Evolutionary conservation across 345 rosid genomes (phyloP), one percentile per base, ranked within the genome.

Genomic region (Arabidopsis arenosa): DNA sequence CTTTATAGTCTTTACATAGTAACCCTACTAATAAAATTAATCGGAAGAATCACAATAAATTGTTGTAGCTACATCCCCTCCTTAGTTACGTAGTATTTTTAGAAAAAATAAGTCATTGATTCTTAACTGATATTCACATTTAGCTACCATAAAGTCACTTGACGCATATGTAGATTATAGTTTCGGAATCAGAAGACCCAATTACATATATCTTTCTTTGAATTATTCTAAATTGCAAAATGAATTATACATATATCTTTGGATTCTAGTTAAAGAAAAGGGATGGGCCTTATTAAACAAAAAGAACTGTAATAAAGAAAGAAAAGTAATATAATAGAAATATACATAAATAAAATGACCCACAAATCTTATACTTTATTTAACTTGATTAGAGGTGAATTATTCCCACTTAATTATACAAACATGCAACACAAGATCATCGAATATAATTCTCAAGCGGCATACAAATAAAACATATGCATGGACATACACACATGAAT

Each of bases 391-490:
- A 11, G 58, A 32, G 41, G 57, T 52, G 56, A 47, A 9, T 37
- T n/a, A 15, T 59, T 43, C 41, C 14, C 23, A 68, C 48, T 37
- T 48, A 17, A 8, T 59, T n/a, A 18, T 55, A 70, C 57, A 67
- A 33, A 75, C 13, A 65, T 66, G 52, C 43, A 62, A 69, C 65
- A 69, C 75, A 45, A 69, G 28, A 61, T 11, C 26, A 63, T 15
- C 4, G 7, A 11, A 43, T 69, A 44, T 18, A 18, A 18, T 17
- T 53, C 41, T 69, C 52, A 63, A 54, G 11, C 63, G 32, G 47
- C 58, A 62, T 68, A n/a, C 17, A 35, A 43, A 3, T 11, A 36
- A 28, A 18, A 13, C 40, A 21, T 23, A 49, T 66, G 73, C 67
- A 47, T 58, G 21, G 32, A 28, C 61, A 14, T 41, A 64, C 21